Percentiles rank a stretch among this genome's conserved stretches.
phyloP scores from a whole-genome alignment of 257 asterid species.

The Solanum bulbocastanum region DNA sequence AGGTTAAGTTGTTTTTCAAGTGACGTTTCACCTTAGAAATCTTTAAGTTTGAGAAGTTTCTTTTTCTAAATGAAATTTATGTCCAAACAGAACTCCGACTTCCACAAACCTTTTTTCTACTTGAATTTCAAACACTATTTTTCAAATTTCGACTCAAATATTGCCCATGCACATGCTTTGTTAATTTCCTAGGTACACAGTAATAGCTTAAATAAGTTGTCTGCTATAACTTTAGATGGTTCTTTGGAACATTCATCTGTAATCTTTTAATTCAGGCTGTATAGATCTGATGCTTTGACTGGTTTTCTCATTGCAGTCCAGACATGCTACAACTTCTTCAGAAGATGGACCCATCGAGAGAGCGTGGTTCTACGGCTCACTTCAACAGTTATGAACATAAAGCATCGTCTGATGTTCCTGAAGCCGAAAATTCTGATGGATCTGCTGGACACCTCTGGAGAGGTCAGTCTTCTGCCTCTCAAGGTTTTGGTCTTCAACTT shows the following conservation, averaged over 20 bases:
- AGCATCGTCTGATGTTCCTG: constrained; percentile 36
- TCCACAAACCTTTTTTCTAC: neutral
- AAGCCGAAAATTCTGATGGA: constrained; percentile 43
- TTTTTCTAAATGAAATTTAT: neutral
- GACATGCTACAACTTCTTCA: constrained; percentile 89
- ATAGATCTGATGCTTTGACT: neutral
- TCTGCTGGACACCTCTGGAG: constrained; percentile 34
- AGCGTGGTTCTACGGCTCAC: constrained; percentile 29
- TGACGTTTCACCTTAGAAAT: neutral
- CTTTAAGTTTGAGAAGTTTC: neutral
- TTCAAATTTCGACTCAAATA: neutral
- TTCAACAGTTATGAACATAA: constrained; percentile 28
- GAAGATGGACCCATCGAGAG: constrained; percentile 73
- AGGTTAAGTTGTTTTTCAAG: neutral
- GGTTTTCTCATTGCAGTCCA: constrained; percentile 37
- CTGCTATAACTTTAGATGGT: neutral
- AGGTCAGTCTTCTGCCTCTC: constrained; percentile 48
- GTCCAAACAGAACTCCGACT: neutral
- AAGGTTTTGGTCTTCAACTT: constrained; percentile 84
- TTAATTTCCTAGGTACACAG: neutral
- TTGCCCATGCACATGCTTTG: neutral
- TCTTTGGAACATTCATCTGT: neutral
- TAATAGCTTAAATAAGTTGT: neutral
- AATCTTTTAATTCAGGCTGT: neutral
- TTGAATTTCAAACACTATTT: neutral